These are phyloP conservation scores for Cytospora schulzeri DNA, from an alignment of 2,329 filamentous ascomycete genomes.

Conservation along the genomic window DNA sequence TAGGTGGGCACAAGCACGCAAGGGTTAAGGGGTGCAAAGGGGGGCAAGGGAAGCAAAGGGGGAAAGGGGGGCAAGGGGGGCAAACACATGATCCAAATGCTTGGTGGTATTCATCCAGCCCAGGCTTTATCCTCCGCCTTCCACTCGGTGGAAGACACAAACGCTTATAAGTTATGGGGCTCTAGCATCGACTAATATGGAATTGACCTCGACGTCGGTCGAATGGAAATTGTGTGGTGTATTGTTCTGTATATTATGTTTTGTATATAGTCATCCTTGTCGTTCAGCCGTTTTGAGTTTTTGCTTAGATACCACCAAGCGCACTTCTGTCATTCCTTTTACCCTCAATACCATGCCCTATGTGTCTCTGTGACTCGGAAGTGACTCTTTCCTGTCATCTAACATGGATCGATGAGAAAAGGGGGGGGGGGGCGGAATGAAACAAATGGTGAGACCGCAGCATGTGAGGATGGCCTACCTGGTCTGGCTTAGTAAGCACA, in stretches of 20 bases:
- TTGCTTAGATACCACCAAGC: slow-evolving; percentile 23
- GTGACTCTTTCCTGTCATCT: too few relatives aligned
- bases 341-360: too few relatives aligned
- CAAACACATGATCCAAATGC: neutral
- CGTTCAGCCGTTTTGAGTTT: neutral
- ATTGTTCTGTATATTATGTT: neutral
- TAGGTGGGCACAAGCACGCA: neutral
- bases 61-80: too few relatives aligned
- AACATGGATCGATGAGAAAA: neutral
- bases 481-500: neutral
- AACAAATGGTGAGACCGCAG: neutral
- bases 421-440: too few relatives aligned
- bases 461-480: neutral
- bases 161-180: neutral
- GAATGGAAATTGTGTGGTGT: neutral
- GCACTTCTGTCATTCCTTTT: slow-evolving; percentile 8
- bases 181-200: neutral
- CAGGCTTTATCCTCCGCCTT: neutral
- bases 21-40: neutral
- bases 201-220: neutral
- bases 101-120: neutral
- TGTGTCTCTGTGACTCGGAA: too few relatives aligned
- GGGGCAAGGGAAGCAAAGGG: neutral
- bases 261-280: slow-evolving; percentile 16
- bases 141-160: neutral